Conservation (phyloP, 768 basidiomycete species). For the Cystofilobasidium macerans region DNA sequence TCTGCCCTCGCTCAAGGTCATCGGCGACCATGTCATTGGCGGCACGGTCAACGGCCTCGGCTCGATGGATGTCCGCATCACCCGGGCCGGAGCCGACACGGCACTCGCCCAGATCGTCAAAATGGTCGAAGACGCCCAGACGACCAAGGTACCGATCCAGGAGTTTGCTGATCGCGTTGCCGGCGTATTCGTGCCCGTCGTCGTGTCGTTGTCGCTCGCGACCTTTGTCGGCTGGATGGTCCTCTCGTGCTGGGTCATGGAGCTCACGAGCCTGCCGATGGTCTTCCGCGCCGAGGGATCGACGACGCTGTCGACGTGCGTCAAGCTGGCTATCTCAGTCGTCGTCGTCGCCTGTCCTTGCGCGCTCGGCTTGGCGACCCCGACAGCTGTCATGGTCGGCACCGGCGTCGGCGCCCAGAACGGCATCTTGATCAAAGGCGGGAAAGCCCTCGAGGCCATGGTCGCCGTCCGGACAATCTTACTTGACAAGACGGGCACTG, state of each 20-base stretch:
- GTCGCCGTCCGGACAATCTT: slow-evolving; percentile 68
- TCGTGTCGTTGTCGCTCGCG: slow-evolving; percentile 65
- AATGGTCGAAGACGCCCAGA: slow-evolving; percentile 95
- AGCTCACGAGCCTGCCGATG: slow-evolving; percentile 53
- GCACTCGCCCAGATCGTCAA: slow-evolving; percentile 91
- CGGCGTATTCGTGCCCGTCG: slow-evolving; percentile 86
- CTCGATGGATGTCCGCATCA: slow-evolving; percentile 93
- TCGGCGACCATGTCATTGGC: slow-evolving; percentile 79
- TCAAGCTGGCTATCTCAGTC: slow-evolving; percentile 95
- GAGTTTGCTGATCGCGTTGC: slow-evolving; percentile 90
- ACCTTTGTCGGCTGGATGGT: slow-evolving; percentile 80
- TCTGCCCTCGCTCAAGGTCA: slow-evolving; percentile 69
- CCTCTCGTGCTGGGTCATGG: slow-evolving; percentile 47
- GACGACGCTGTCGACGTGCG: slow-evolving; percentile 71
- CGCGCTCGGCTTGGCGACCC: slow-evolving; percentile 87
- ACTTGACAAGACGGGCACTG: slow-evolving; percentile 94
- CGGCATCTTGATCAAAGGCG: slow-evolving; percentile 96
- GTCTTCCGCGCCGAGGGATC: slow-evolving; percentile 79
- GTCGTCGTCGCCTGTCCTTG: slow-evolving; percentile 98
- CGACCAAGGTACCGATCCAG: slow-evolving; percentile 94
- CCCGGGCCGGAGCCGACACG: slow-evolving; percentile 89
- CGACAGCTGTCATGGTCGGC: slow-evolving; percentile 98
- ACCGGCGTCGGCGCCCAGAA: slow-evolving; percentile 94
- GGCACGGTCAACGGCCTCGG: slow-evolving; percentile 95
- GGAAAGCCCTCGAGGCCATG: slow-evolving; percentile 84